Base-by-base conservation (phyloP, 768 basidiomycete genomes). In the Auriscalpium orientale region DNA sequence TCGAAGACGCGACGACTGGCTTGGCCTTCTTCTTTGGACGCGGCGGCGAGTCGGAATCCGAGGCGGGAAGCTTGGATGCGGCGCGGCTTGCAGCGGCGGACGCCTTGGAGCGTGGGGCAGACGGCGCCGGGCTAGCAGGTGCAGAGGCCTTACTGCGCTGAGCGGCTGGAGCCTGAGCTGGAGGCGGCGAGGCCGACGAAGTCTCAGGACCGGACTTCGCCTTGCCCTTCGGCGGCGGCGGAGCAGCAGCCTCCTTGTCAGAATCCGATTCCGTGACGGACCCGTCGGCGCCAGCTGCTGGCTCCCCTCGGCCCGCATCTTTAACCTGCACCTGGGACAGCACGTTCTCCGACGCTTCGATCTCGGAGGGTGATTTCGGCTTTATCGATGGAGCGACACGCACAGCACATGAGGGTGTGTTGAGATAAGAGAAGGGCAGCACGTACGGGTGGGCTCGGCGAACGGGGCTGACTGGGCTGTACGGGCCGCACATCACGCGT, bases 1-100 rank as follows among this genome's bases (percentile, higher is more conserved):
- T 58, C 20, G 72, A 66, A 10, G 59, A 46, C 28, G 37, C 28
- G 34, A 43, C 61, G 37, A 56, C 64, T 22, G 69, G 62, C 61
- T 78, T 76, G 22, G 62, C 70, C 57, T 72, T 72, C 71, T 85
- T 81, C 28, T 55, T 53, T 28, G 58, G 58, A 16, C 60, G 58
- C 11, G 81, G 77, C n/a, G 81, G 78, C 4, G 79, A 76, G 55
- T 82, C 80, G 10, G 80, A 72, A 59, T 78, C 79, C 38, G 70
- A 70, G 34, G 63, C 46, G n/a, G 47, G 40, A 15, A 43, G 13
- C 7, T 43, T 43, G 40, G 40, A 43, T 15, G 40, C 18, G 15
- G 40, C 40, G 4, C 40, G 4, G 18, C 40, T 43, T 1, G 8
- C 40, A 36, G 55, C 18, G 8, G 34, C 56, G 6, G 56, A 15